phyloP scores from a whole-genome alignment of 768 basidiomycete genomes.

The Termitomyces heimii region DNA sequence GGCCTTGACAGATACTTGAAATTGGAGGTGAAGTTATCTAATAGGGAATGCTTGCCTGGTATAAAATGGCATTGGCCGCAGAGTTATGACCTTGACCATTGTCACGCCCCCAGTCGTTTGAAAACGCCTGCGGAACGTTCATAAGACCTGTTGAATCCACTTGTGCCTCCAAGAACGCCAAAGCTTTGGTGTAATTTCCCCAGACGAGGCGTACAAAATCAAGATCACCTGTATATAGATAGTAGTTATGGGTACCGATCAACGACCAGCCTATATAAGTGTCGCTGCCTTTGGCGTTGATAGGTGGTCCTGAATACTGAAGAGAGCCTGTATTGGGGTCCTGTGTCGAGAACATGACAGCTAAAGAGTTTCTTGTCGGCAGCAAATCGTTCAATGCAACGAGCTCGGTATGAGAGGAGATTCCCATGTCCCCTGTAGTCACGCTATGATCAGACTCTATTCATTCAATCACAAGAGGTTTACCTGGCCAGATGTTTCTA shows the following conservation, averaged over 20 bases:
- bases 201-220: constrained; percentile 36
- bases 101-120: constrained; percentile 44
- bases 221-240: constrained; percentile 41
- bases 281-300: constrained; percentile 29
- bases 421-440: constrained; percentile 32
- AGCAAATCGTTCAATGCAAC: constrained; percentile 28
- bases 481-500: constrained; percentile 24
- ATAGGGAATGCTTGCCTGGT: constrained; percentile 22
- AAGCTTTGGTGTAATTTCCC: constrained; percentile 37
- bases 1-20: constrained; percentile 16
- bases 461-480: not conserved
- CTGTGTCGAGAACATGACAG: constrained; percentile 43
- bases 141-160: constrained; percentile 33
- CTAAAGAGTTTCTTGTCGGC: constrained; percentile 38
- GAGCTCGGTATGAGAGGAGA: constrained; percentile 31
- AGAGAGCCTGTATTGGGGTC: constrained; percentile 39
- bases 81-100: constrained; percentile 41
- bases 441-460: not conserved
- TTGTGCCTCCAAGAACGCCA: constrained; percentile 34
- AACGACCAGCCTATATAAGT: constrained; percentile 49
- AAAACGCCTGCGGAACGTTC: constrained; percentile 31
- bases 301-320: constrained; percentile 36
- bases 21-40: not conserved
- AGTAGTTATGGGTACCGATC: constrained; percentile 36
- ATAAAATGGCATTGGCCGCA: constrained; percentile 40